These are phyloP conservation scores for Moelleriella libera DNA, from an alignment of 2,329 filamentous ascomycete species.

Conservation along the genomic window DNA sequence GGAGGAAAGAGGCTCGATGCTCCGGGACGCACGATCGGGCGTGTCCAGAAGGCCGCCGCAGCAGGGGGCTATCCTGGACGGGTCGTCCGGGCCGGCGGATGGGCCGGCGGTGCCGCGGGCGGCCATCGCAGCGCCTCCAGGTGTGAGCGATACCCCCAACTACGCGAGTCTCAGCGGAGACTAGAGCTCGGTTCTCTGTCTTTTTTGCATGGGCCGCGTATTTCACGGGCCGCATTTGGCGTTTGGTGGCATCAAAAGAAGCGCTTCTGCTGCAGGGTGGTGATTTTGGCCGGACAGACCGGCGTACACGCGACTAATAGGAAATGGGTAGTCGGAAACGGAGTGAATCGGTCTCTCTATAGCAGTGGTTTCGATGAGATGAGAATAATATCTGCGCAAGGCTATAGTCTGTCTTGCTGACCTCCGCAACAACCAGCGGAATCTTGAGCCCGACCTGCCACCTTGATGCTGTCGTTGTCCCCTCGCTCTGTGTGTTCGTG, in stretches of 20 bases:
- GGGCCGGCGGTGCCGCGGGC: conserved; percentile 1
- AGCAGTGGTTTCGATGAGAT: neutral
- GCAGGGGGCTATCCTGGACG: conserved; percentile 17
- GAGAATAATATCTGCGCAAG: neutral
- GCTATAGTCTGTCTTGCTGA: neutral
- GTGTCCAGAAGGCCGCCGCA: conserved; percentile 10
- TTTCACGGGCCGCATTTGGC: too few relatives aligned
- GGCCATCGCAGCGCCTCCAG: conserved; percentile 63
- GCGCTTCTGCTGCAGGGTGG: too few relatives aligned
- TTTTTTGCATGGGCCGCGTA: too few relatives aligned
- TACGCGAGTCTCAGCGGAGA: conserved; percentile 81
- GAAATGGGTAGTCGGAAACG: too few relatives aligned
- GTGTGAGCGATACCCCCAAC: conserved; percentile 54
- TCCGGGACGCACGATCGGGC: conserved; percentile 50
- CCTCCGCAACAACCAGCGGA: conserved; percentile 16
- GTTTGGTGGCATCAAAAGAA: too few relatives aligned
- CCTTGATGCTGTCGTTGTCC: conserved; percentile 83
- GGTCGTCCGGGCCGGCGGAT: conserved; percentile 18
- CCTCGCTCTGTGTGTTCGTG: conserved; percentile 84
- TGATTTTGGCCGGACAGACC: too few relatives aligned
- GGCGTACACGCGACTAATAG: too few relatives aligned
- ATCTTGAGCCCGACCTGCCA: conserved; percentile 27
- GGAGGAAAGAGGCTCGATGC: conserved; percentile 69
- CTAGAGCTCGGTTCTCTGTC: too few relatives aligned
- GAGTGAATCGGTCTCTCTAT: too few relatives aligned